Percentiles rank a stretch among this genome's conserved stretches.
phyloP scores from a whole-genome alignment of 2,329 filamentous ascomycete genomes.

The Colletotrichum destructivum region DNA sequence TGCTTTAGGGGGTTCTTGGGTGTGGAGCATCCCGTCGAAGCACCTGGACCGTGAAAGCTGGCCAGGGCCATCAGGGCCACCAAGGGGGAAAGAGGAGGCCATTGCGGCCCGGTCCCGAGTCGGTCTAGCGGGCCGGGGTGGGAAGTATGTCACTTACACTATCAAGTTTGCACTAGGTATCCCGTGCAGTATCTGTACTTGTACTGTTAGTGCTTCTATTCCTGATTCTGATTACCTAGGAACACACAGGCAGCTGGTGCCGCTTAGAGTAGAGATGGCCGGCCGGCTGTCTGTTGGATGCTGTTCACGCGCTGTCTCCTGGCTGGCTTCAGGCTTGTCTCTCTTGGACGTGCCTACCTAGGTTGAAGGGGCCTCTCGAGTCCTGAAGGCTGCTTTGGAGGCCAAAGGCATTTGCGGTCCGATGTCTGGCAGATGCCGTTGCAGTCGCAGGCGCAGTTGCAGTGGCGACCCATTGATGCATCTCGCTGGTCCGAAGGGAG shows the following conservation, averaged over 20 bases:
- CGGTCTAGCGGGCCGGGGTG: not conserved
- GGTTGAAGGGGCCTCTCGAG: not conserved
- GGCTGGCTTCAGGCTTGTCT: too few relatives aligned
- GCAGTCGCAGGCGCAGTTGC: not conserved
- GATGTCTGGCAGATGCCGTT: constrained; percentile 25
- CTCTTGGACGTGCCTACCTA: too few relatives aligned
- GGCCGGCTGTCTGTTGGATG: too few relatives aligned
- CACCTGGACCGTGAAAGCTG: constrained; percentile 5
- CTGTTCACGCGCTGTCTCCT: too few relatives aligned
- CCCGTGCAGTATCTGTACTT: too few relatives aligned
- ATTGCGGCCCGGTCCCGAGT: constrained; percentile 15
- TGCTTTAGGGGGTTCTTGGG: constrained; percentile 1
- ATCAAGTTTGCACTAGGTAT: not conserved
- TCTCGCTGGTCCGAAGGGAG: constrained; percentile 5
- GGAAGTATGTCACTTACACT: not conserved
- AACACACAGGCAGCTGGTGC: not conserved
- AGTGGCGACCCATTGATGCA: constrained; percentile 24
- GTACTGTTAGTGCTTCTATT: not conserved
- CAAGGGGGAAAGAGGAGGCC: constrained; percentile 2
- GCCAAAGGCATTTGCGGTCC: constrained; percentile 13
- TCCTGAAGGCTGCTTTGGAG: constrained; percentile 9
- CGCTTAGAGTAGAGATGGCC: too few relatives aligned
- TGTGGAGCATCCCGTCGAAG: not conserved
- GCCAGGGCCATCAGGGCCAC: not conserved
- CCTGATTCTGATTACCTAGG: constrained; percentile 16